Evolutionary conservation across 2,329 filamentous ascomycete species (phyloP).

Genomic region (Graphilbum fragrans): DNA sequence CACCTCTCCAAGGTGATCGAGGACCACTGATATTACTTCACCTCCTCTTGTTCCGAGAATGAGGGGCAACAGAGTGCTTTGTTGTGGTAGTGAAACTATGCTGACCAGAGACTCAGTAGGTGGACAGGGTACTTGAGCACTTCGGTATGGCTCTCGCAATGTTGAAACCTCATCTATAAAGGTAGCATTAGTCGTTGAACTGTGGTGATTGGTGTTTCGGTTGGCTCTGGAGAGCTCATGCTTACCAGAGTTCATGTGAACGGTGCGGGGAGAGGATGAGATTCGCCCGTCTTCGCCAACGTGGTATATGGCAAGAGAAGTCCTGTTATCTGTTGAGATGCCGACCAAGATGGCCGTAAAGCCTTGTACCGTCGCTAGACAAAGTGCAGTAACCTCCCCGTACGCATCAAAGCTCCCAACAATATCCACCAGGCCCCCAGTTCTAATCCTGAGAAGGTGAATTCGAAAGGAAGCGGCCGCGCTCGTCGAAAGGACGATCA

Average conservation of each 20-base stretch:
- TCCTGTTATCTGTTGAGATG: conserved; percentile 18
- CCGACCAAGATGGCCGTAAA: conserved; percentile 21
- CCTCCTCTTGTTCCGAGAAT: conserved; percentile 41
- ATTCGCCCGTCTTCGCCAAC: conserved; percentile 3
- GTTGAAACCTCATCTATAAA: neutral
- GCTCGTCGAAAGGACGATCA: conserved; percentile 31
- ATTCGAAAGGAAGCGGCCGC: conserved; percentile 23
- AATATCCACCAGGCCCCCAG: conserved; percentile 14
- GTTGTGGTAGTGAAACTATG: conserved; percentile 17
- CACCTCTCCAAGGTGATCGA: conserved; percentile 11
- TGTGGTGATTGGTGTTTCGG: too few species aligned
- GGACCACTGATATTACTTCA: conserved; percentile 29
- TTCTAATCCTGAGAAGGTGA: conserved; percentile 23
- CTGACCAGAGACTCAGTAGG: conserved; percentile 32
- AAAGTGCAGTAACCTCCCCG: conserved; percentile 38
- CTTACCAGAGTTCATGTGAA: conserved; percentile 14
- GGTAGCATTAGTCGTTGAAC: neutral
- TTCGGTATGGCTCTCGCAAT: neutral
- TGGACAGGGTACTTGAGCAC: neutral
- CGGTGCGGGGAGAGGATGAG: conserved; percentile 1
- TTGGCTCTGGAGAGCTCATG: neutral
- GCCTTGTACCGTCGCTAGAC: conserved; percentile 17
- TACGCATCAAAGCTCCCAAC: conserved; percentile 20
- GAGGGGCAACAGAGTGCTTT: conserved; percentile 14
- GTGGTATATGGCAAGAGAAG: conserved; percentile 20